Evolutionary conservation across 2,329 filamentous ascomycete genomes (phyloP), one percentile per base, ranked within the genome.

Genomic region (Penicillium sp.): DNA sequence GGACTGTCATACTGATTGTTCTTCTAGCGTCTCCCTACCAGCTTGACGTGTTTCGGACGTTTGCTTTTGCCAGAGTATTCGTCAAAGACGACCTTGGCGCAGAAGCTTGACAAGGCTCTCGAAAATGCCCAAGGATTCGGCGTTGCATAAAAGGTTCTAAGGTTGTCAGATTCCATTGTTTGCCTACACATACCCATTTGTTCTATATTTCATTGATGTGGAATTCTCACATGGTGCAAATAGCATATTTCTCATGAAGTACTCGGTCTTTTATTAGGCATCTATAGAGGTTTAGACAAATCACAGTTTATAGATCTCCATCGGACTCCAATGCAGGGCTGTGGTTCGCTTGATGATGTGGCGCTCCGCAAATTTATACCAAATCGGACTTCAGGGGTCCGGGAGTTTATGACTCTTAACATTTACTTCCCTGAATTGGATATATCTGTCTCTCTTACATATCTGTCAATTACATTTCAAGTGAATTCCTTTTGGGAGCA

Each of bases 21-120:
- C 31, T 16, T 56, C 38, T 52, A 75, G 72, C 70, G 77, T 62
- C 70, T 99, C 64, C 94, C 94, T 4, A 96, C 89, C 6, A 93
- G 90, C 58, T 88, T 91, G 66, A 99, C 94, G 0, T 99, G 94
- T 73, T 97, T 96, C 75, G 91, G 93, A 2, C 92, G 89, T 46
- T 75, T 99, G 44, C 75, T 96, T 60, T 72, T 99, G 58, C 94
- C 94, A 1, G 87, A 92, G 73, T 99, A 97, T 72, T 80, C 77
- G 51, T 84, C 83, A 38, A 84, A 80, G 67, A 85, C 88, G 56
- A 83, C 89, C 35, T 70, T 99, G 68, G 81, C 81, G 69, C 80
- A 87, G 74, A 90, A 92, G 66, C 74, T 99, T 66, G 81, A 79
- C n/a, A 86, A 95, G 80, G 94, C 94, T 50, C 78, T 99, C 68